Conservation (phyloP, 2,329 filamentous ascomycete genomes). For the Pseudomassariella vexata region DNA sequence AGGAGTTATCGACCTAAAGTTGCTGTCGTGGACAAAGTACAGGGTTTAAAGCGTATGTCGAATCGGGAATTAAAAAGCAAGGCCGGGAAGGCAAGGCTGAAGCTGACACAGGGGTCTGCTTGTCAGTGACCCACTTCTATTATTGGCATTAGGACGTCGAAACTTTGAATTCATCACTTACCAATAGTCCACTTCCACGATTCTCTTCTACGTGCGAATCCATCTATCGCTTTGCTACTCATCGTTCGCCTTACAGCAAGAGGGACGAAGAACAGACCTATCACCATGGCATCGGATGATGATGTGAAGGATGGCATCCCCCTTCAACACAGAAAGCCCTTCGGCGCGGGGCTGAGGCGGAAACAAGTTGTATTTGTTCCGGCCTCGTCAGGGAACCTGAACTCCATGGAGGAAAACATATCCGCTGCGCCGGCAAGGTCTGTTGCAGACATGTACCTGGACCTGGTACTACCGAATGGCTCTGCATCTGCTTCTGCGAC, state of each 20-base stretch:
- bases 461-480: slow-evolving; percentile 53
- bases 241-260: neutral
- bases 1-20: too few relatives aligned
- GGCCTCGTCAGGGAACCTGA: slow-evolving; percentile 35
- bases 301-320: slow-evolving; percentile 41
- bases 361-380: slow-evolving; percentile 52
- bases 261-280: neutral
- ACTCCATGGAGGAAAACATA: slow-evolving; percentile 15
- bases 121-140: too few relatives aligned
- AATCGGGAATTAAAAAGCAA: too few relatives aligned
- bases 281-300: slow-evolving; percentile 14
- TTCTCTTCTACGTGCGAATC: too few relatives aligned
- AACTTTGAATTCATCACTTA: too few relatives aligned
- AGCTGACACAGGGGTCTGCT: too few relatives aligned
- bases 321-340: slow-evolving; percentile 47
- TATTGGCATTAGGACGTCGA: too few relatives aligned
- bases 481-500: slow-evolving; percentile 8
- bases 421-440: slow-evolving; percentile 21
- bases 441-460: slow-evolving; percentile 58
- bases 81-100: too few relatives aligned
- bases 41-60: too few relatives aligned
- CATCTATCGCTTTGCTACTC: neutral
- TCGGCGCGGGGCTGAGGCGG: slow-evolving; percentile 51
- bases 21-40: too few relatives aligned
- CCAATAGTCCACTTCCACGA: too few relatives aligned